phyloP scores from a whole-genome alignment of 257 asterid genomes.

The Rehmannia glutinosa region DNA sequence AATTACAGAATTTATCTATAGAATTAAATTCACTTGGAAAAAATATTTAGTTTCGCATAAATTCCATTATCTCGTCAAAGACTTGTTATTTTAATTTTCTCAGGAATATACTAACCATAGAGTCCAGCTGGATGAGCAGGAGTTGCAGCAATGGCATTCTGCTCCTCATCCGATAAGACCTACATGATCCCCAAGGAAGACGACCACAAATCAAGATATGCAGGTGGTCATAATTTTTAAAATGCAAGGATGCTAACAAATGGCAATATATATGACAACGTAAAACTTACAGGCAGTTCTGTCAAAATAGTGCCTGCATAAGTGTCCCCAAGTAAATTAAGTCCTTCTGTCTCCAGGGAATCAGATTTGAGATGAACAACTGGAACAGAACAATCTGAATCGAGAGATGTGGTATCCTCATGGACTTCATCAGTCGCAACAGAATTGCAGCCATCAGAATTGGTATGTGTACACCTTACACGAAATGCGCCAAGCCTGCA shows the following conservation, averaged over 20 bases:
- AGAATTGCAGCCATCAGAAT: conserved; percentile 51
- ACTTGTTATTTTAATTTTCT: background rate
- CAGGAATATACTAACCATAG: conserved; percentile 50
- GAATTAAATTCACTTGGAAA: background rate
- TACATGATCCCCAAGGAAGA: conserved; percentile 23
- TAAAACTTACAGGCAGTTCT: conserved; percentile 60
- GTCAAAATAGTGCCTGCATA: conserved; percentile 69
- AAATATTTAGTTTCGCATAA: background rate
- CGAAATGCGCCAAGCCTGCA: conserved; percentile 49
- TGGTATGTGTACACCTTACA: conserved; percentile 57
- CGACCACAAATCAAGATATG: conserved; percentile 4
- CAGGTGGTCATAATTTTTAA: conserved; percentile 1
- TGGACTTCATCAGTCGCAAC: conserved; percentile 43
- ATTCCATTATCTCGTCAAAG: background rate
- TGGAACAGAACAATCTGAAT: conserved; percentile 48
- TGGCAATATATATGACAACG: background rate
- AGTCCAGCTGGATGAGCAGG: conserved; percentile 98
- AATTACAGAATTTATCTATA: background rate
- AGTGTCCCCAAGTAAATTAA: conserved; percentile 54
- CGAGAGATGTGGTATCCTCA: conserved; percentile 32
- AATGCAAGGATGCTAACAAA: conserved; percentile 1
- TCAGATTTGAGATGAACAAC: conserved; percentile 57
- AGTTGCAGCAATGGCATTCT: conserved; percentile 70
- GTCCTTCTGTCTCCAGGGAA: conserved; percentile 60
- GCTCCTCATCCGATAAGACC: conserved; percentile 89